Percentiles rank a stretch among this genome's conserved stretches.
Evolutionary conservation across 306 rosid genomes (phyloP).

Genomic region (Prunus fruticosa): DNA sequence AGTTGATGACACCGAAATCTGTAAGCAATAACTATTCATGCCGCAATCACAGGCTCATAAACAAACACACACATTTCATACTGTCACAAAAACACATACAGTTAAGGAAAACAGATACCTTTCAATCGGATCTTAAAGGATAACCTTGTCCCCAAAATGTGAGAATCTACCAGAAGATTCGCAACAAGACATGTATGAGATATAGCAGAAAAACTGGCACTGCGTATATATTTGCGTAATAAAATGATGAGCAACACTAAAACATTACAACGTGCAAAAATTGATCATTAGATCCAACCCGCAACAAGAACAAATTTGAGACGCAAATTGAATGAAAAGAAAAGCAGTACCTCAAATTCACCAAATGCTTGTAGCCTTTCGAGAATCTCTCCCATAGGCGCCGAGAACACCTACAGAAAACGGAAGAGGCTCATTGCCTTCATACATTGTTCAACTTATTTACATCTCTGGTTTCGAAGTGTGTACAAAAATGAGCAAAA

Average conservation of each 20-base stretch:
- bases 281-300: neutral
- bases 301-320: neutral
- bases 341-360: constrained; percentile 73
- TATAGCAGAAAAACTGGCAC: neutral
- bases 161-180: constrained; percentile 50
- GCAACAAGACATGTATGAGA: constrained; percentile 11
- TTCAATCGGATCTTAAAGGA: constrained; percentile 86
- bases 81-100: neutral
- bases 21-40: neutral
- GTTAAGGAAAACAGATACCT: constrained; percentile 45
- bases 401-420: constrained; percentile 65
- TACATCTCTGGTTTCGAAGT: constrained; percentile 9
- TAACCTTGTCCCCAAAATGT: constrained; percentile 84
- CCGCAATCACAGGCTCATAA: neutral
- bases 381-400: constrained; percentile 91
- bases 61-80: neutral
- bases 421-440: constrained; percentile 12
- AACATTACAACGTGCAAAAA: neutral
- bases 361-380: constrained; percentile 86
- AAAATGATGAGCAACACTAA: neutral
- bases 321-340: constrained; percentile 2
- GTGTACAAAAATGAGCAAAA: constrained; percentile 23
- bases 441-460: constrained; percentile 22
- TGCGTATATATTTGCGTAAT: neutral
- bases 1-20: constrained; percentile 1